Percentiles rank a stretch among this genome's conserved stretches.
phyloP scores from a whole-genome alignment of 495 filamentous ascomycete species.

The Annulohypoxylon stygium region DNA sequence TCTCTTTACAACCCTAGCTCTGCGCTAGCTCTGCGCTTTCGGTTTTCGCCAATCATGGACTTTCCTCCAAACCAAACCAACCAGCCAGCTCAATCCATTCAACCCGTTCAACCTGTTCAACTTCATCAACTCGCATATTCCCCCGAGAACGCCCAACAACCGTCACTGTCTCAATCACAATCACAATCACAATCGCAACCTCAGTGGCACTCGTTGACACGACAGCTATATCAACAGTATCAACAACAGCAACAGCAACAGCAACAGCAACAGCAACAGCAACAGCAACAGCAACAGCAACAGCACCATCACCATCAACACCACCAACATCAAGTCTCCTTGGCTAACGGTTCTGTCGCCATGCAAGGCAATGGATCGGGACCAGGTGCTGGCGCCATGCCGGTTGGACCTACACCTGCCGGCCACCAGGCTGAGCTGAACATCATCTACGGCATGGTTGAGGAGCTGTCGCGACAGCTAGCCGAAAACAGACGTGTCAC shows the following conservation, averaged over 20 bases:
- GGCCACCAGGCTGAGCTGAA: conserved; percentile 91
- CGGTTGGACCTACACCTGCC: conserved; percentile 73
- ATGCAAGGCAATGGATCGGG: conserved; percentile 67
- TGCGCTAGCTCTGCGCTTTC: too few species aligned
- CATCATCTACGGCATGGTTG: conserved; percentile 84
- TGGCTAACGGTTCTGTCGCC: conserved; percentile 66
- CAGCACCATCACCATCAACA: conserved; percentile 44
- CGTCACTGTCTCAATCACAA: background rate
- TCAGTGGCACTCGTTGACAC: background rate
- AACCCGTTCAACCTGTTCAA: background rate
- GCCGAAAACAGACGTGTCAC: conserved; percentile 83
- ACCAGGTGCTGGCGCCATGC: conserved; percentile 58
- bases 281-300: background rate
- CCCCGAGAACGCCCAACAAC: conserved; percentile 28
- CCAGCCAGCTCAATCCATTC: background rate
- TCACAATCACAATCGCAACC: background rate
- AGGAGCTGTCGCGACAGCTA: conserved; percentile 81
- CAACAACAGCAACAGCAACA: conserved; percentile 5
- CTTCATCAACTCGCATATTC: conserved; percentile 14
- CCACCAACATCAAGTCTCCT: conserved; percentile 51
- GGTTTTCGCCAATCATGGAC: conserved; percentile 27
- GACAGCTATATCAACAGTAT: background rate
- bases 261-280: background rate
- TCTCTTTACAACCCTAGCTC: too few species aligned
- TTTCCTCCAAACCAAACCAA: conserved; percentile 13